A percentile compares a stretch with the other conserved stretches of the same genome.
phyloP scores from a whole-genome alignment of 352 stramenopile species.

The Phytophthora ramorum region DNA sequence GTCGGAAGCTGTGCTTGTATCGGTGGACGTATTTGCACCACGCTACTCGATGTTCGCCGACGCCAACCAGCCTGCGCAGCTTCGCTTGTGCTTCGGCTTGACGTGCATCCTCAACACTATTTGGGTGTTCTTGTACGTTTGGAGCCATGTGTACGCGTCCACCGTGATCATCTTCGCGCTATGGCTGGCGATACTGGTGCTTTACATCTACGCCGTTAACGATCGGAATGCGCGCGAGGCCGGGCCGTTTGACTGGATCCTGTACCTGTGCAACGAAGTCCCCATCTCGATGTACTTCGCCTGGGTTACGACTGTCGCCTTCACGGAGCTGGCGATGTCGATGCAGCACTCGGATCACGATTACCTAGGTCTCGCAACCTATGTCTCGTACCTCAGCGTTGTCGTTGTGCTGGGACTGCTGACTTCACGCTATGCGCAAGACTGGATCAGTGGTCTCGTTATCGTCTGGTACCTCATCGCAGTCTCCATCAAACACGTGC shows the following conservation, averaged over 20 bases:
- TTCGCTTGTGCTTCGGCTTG: conserved; percentile 69
- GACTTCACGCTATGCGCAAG: conserved; percentile 66
- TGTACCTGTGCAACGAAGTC: conserved; percentile 79
- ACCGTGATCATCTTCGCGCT: conserved; percentile 72
- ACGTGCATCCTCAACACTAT: conserved; percentile 72
- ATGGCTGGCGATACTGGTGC: conserved; percentile 74
- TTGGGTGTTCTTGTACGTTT: conserved; percentile 71
- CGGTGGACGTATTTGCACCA: conserved; percentile 70
- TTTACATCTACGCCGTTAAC: conserved; percentile 85
- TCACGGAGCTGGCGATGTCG: conserved; percentile 72
- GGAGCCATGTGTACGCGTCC: conserved; percentile 58
- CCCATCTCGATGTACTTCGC: conserved; percentile 82
- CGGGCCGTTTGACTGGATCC: conserved; percentile 63
- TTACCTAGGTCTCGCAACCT: conserved; percentile 64
- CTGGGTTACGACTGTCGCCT: conserved; percentile 75
- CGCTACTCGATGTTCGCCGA: conserved; percentile 77
- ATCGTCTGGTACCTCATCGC: conserved; percentile 75
- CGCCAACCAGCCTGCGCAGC: conserved; percentile 64
- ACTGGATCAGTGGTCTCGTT: conserved; percentile 64
- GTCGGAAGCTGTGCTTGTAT: conserved; percentile 66
- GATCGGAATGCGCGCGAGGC: conserved; percentile 61
- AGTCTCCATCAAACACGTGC: conserved; percentile 65
- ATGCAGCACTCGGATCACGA: conserved; percentile 62
- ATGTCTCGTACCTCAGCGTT: conserved; percentile 68
- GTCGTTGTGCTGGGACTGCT: conserved; percentile 69